These are phyloP conservation scores for Penicillium capsulatum DNA, from an alignment of 2,329 filamentous ascomycete species.

Conservation along the genomic window DNA sequence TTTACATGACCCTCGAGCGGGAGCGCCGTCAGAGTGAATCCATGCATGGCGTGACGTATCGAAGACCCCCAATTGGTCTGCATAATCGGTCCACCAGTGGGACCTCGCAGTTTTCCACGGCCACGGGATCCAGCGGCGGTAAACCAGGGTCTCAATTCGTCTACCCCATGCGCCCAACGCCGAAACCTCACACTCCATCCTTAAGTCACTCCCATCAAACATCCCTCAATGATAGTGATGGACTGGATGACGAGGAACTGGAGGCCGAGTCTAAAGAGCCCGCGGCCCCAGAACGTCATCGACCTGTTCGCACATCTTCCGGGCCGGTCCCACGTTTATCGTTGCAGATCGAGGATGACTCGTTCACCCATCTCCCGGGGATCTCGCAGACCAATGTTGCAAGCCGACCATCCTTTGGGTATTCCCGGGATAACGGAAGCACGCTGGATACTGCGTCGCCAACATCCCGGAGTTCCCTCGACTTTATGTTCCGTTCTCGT, in stretches of 20 bases:
- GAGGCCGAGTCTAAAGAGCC: conserved; percentile 38
- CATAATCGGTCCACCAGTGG: conserved; percentile 54
- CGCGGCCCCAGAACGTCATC: conserved; percentile 25
- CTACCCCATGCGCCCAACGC: conserved; percentile 54
- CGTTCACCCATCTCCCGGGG: conserved; percentile 47
- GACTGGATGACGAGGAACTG: conserved; percentile 43
- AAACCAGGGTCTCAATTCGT: conserved; percentile 51
- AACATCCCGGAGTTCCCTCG: conserved; percentile 53
- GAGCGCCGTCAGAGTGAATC: conserved; percentile 39
- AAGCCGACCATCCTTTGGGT: conserved; percentile 45
- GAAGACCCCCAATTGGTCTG: conserved; percentile 39
- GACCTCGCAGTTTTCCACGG: conserved; percentile 51
- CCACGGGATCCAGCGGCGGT: conserved; percentile 43
- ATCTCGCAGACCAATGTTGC: conserved; percentile 53
- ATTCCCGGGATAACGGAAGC: conserved; percentile 49
- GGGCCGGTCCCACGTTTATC: conserved; percentile 30
- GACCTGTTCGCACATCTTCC: conserved; percentile 33
- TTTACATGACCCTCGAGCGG: conserved; percentile 39
- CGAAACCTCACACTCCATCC: conserved; percentile 52
- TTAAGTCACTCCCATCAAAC: conserved; percentile 48
- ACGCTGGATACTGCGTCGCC: conserved; percentile 50
- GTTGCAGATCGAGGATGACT: conserved; percentile 38
- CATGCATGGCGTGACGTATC: conserved; percentile 30
- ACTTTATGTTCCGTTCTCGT: conserved; percentile 52
- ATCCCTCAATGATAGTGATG: conserved; percentile 46